Conservation (phyloP, 2,329 filamentous ascomycete species). For the Trichoderma aggressivum region DNA sequence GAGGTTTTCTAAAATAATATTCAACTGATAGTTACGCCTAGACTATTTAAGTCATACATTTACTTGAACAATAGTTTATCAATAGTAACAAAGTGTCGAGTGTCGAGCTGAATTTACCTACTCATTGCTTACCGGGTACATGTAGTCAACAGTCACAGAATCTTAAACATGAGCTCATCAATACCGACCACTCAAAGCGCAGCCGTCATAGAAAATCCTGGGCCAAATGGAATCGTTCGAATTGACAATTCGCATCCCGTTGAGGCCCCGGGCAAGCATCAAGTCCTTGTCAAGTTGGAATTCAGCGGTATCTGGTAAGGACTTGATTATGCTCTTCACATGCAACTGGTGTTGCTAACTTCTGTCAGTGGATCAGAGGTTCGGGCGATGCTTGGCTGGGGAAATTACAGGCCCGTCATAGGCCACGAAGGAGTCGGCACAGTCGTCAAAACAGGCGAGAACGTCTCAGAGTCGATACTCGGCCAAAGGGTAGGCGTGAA, state of each 20-base stretch:
- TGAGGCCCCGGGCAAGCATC: neutral
- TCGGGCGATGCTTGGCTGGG: conserved; percentile 30
- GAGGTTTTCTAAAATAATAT: neutral
- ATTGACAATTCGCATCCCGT: neutral
- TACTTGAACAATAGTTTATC: neutral
- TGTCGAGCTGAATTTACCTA: neutral
- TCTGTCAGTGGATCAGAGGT: conserved; percentile 30
- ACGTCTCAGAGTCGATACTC: conserved; percentile 28
- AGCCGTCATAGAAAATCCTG: neutral
- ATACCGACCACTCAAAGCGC: neutral
- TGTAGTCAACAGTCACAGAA: neutral
- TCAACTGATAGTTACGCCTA: neutral
- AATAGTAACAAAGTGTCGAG: neutral
- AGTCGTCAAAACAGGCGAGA: conserved; percentile 30
- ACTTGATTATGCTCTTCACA: neutral
- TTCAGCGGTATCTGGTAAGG: conserved; percentile 10
- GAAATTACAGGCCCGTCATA: conserved; percentile 26
- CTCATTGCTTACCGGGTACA: neutral
- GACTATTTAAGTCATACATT: neutral
- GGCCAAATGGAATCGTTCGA: neutral
- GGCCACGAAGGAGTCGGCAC: conserved; percentile 34
- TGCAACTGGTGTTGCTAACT: neutral
- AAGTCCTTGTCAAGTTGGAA: conserved; percentile 11
- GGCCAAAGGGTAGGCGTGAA: conserved; percentile 41
- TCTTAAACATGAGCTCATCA: neutral